A percentile compares a stretch with the other conserved stretches of the same genome.
Conservation (phyloP, 192 early-diverging fungal species). For the Podila clonocystis region DNA sequence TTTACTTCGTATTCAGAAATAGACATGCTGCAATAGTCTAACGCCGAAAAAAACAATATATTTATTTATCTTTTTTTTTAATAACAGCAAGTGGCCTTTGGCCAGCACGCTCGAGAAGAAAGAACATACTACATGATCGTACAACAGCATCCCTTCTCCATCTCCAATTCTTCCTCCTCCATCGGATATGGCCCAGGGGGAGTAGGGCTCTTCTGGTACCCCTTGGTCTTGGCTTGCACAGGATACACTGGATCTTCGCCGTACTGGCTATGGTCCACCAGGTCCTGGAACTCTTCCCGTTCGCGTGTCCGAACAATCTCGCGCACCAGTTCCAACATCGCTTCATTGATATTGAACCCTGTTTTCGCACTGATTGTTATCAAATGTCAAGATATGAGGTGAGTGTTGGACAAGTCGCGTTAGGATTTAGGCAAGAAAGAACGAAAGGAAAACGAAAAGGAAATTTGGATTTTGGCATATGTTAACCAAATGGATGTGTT, state of each 20-base stretch:
- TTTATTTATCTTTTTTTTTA: too few relatives aligned
- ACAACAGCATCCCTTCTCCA: constrained; percentile 21
- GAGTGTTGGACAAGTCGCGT: too few relatives aligned
- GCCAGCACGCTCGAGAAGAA: background rate
- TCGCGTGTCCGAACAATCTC: constrained; percentile 24
- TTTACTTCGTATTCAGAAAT: too few relatives aligned
- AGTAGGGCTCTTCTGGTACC: constrained; percentile 34
- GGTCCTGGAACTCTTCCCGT: background rate
- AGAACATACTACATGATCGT: constrained; percentile 20
- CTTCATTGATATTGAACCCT: constrained; percentile 28
- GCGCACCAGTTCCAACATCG: constrained; percentile 29
- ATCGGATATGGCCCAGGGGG: background rate
- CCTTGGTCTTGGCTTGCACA: constrained; percentile 1
- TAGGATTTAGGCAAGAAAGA: too few relatives aligned
- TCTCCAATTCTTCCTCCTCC: constrained; percentile 2
- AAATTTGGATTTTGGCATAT: too few relatives aligned
- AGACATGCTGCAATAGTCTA: too few relatives aligned
- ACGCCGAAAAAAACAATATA: too few relatives aligned
- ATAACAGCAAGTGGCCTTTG: too few relatives aligned
- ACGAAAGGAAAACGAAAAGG: too few relatives aligned
- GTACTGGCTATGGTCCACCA: background rate
- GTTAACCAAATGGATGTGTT: too few relatives aligned
- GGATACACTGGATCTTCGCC: background rate
- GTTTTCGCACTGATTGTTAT: constrained; percentile 23
- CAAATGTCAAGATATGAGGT: background rate